A percentile compares a stretch with the other conserved stretches of the same genome.
These are phyloP conservation scores for Furcasterigmium sp. DNA, from an alignment of 2,329 filamentous ascomycete species.

Conservation along the genomic window DNA sequence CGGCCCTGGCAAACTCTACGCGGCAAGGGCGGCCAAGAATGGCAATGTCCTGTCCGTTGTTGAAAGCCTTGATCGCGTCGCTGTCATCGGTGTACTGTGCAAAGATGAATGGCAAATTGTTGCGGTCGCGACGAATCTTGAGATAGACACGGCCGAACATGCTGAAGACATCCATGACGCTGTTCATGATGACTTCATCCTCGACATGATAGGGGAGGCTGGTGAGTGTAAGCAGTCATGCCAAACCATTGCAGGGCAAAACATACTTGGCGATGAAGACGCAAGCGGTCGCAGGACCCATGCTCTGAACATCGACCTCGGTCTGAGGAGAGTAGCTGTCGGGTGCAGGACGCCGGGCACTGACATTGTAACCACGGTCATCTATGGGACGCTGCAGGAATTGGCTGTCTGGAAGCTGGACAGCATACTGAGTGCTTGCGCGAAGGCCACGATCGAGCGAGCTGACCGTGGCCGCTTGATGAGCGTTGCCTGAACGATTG, in stretches of 20 bases:
- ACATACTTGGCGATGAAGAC: constrained; percentile 64
- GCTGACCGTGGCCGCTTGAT: no score
- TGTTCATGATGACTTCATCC: constrained; percentile 31
- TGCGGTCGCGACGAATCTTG: constrained; percentile 56
- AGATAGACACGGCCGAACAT: constrained; percentile 53
- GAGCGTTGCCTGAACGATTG: no score
- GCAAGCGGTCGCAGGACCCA: constrained; percentile 51
- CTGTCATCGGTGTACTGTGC: constrained; percentile 52
- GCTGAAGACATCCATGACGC: constrained; percentile 47
- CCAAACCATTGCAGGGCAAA: no score
- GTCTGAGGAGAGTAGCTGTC: constrained; percentile 1
- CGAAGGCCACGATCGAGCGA: no score
- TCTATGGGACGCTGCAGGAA: no score
- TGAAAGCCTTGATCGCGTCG: constrained; percentile 44
- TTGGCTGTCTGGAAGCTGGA: no score
- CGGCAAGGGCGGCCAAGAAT: constrained; percentile 55
- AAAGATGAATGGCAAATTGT: constrained; percentile 58
- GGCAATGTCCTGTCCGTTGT: constrained; percentile 36
- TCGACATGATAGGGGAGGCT: constrained; percentile 47
- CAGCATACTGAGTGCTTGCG: no score
- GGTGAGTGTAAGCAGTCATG: no score
- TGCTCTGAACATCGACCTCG: constrained; percentile 42
- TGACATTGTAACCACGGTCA: no score
- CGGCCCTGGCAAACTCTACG: constrained; percentile 54
- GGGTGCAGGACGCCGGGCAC: no score